Percentiles rank a stretch among this genome's conserved stretches.
Evolutionary conservation across 2,329 filamentous ascomycete genomes (phyloP).

Genomic region (Ophiobolus disseminans): DNA sequence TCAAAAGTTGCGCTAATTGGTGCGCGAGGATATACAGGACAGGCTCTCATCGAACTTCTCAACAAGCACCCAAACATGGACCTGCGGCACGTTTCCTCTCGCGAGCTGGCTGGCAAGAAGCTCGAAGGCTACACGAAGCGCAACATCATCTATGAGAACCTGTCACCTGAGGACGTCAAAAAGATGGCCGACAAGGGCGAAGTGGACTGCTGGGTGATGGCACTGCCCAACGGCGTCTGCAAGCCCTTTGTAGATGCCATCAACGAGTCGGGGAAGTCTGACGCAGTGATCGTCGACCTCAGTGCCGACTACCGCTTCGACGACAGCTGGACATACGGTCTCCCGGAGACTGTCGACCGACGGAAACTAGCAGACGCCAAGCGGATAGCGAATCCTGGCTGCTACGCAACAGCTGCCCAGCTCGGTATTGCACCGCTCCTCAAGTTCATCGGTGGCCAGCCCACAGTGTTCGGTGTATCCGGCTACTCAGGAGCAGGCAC

Average conservation of each 20-base stretch:
- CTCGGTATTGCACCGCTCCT: conserved; percentile 85
- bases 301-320: conserved; percentile 98
- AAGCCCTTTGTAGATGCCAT: conserved; percentile 92
- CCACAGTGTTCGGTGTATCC: conserved; percentile 87
- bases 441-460: conserved; percentile 76
- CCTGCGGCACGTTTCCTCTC: conserved; percentile 88
- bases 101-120: conserved; percentile 86
- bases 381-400: conserved; percentile 90
- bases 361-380: conserved; percentile 77
- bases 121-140: conserved; percentile 90
- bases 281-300: conserved; percentile 86
- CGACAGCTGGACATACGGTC: conserved; percentile 82
- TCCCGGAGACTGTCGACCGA: conserved; percentile 83
- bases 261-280: conserved; percentile 68
- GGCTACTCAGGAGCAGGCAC: conserved; percentile 96
- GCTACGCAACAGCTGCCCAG: conserved; percentile 93
- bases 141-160: conserved; percentile 89
- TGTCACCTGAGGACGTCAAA: conserved; percentile 84
- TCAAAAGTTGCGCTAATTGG: conserved; percentile 87
- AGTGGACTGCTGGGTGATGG: conserved; percentile 98
- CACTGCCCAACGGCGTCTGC: conserved; percentile 92
- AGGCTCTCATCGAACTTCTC: conserved; percentile 85
- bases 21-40: conserved; percentile 91
- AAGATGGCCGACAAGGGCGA: conserved; percentile 83
- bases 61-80: conserved; percentile 91